A percentile compares a stretch with the other conserved stretches of the same genome.
Evolutionary conservation across 192 early-diverging fungal genomes (phyloP).

Genomic region (Coemansia sp.): DNA sequence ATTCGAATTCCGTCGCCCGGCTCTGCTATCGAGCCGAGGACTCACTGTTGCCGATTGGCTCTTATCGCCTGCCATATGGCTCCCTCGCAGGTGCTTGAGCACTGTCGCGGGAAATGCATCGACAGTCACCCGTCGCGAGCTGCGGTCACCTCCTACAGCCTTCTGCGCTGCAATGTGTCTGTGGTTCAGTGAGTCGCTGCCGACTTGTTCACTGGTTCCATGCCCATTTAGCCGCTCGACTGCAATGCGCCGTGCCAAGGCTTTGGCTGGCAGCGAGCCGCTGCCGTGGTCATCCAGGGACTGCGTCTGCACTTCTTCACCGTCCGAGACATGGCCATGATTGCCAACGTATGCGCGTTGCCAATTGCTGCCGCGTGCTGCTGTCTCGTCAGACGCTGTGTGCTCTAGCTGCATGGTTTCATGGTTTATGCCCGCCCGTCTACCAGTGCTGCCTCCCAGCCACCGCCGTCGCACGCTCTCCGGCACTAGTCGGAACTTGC

Average conservation of each 20-base stretch:
- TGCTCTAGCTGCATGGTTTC: neutral
- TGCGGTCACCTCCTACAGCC: constrained; percentile 9
- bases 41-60: constrained; percentile 16
- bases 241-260: neutral
- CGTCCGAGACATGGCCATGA: neutral
- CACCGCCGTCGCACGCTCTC: constrained; percentile 45
- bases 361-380: neutral
- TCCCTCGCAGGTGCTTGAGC: constrained; percentile 37
- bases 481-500: constrained; percentile 40
- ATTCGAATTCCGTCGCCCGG: constrained; percentile 11
- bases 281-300: constrained; percentile 1
- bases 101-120: constrained; percentile 53
- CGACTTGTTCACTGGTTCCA: neutral
- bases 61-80: neutral
- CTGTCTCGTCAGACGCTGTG: neutral
- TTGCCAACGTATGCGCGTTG: neutral
- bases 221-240: neutral
- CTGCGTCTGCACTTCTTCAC: neutral
- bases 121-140: constrained; percentile 43
- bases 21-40: constrained; percentile 17
- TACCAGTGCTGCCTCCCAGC: constrained; percentile 31
- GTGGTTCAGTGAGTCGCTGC: constrained; percentile 5
- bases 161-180: neutral
- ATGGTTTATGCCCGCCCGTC: constrained; percentile 5
- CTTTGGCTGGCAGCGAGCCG: constrained; percentile 3